Evolutionary conservation across 108 stramenopile species (phyloP).

Genomic region (Aurantiochytrium sp.): DNA sequence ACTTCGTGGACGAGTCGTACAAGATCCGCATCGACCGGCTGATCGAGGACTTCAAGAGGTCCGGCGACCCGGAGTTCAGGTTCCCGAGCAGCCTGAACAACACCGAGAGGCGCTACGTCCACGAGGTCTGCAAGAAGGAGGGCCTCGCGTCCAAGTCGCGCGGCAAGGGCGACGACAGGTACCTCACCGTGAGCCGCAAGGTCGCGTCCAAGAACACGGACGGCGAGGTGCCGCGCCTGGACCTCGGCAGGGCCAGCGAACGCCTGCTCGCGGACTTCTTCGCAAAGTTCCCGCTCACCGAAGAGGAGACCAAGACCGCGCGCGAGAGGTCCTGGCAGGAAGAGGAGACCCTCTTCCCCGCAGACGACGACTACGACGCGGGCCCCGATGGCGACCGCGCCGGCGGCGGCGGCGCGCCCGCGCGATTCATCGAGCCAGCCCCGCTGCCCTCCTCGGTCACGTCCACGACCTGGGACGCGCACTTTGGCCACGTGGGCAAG

Average conservation of each 20-base stretch:
- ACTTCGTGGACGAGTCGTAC: constrained; percentile 26
- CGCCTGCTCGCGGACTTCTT: neutral
- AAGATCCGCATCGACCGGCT: neutral
- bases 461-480: neutral
- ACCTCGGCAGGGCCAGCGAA: neutral
- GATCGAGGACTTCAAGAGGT: neutral
- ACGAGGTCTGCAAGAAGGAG: constrained; percentile 19
- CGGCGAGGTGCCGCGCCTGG: neutral
- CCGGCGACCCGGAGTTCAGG: neutral
- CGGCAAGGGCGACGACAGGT: constrained; percentile 31
- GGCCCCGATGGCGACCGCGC: neutral
- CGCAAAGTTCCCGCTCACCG: neutral
- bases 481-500: neutral
- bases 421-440: neutral
- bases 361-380: neutral
- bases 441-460: neutral
- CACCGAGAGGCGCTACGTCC: constrained; percentile 34
- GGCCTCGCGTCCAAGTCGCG: constrained; percentile 30
- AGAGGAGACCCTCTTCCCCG: neutral
- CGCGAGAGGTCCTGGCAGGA: neutral
- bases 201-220: neutral
- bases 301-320: neutral
- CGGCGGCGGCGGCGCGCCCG: neutral
- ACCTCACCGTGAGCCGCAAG: constrained; percentile 26
- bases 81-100: neutral